Evolutionary conservation across 2,329 filamentous ascomycete genomes (phyloP).

Genomic region (Aspergillus terreus): DNA sequence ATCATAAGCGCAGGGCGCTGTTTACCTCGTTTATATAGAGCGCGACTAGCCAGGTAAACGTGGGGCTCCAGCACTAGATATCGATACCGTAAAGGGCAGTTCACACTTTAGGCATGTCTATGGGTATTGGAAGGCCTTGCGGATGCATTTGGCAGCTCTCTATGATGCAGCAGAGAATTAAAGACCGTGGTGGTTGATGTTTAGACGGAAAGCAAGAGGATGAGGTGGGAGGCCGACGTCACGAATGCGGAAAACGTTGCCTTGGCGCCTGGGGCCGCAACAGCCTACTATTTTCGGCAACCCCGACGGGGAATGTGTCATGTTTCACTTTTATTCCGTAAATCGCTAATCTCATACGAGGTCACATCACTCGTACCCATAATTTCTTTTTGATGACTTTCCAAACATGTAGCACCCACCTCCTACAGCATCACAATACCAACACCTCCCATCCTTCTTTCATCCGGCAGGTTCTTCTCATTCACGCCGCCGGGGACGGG

Average conservation of each 20-base stretch:
- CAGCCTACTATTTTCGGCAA: constrained; percentile 1
- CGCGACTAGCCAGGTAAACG: neutral
- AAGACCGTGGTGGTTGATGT: neutral
- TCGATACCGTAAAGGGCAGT: neutral
- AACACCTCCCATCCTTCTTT: constrained; percentile 75
- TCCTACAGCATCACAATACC: constrained; percentile 78
- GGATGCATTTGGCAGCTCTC: too few species aligned
- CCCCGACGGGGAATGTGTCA: neutral
- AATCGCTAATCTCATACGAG: neutral
- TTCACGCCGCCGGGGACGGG: constrained; percentile 84
- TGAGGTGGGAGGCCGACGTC: constrained; percentile 12
- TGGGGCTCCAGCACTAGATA: neutral
- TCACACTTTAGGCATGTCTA: too few species aligned
- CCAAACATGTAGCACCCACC: constrained; percentile 4
- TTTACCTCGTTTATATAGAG: neutral
- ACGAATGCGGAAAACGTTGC: constrained; percentile 11
- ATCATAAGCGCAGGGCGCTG: too few species aligned
- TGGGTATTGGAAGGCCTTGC: too few species aligned
- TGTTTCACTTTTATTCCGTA: neutral
- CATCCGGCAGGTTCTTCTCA: constrained; percentile 71
- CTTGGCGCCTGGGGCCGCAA: constrained; percentile 15
- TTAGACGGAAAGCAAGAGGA: neutral
- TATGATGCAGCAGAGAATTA: too few species aligned
- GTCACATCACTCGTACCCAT: neutral
- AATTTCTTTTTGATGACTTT: neutral